Evolutionary conservation across 345 rosid species (phyloP), one percentile per base, ranked within the genome.

Genomic region (Capsella bursapastoris): DNA sequence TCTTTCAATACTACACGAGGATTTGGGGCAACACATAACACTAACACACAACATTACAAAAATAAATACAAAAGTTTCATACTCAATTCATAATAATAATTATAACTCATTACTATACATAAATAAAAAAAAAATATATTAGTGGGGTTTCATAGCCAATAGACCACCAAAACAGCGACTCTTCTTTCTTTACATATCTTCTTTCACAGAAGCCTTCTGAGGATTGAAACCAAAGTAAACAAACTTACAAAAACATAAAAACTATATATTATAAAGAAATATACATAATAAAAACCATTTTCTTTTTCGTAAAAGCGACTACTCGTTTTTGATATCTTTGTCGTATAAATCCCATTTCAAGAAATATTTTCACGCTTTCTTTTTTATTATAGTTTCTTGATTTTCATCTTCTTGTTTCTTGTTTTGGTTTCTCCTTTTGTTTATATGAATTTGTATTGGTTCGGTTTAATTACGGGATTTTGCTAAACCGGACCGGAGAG

Each of bases 111-210:
- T 22, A 4, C 32, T 29, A 29, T 29, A 32, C 11, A 40, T 9
- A 16, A 3, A 32, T 5, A 5, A 4, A 79, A 79, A 77, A 58
- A 66, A 25, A 4, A 29, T 76, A 83, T 69, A 77, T 43, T 80
- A 59, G n/a, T 15, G 76, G 76, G 76, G 70, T 13, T 66, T 62
- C 15, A 64, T 64, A 37, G 12, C 38, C 47, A 57, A 68, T 68
- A 75, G 72, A 75, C 73, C 57, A 75, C 58, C 25, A 57, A 77
- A 77, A 71, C 62, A 77, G 76, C 66, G 80, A 77, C 80, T 64
- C 76, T 70, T 64, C 74, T 75, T 64, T 64, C 64, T 28, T 77
- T 8, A 77, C 72, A 77, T 71, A 77, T 71, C 72, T 50, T 22
- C 72, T 50, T 50, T 32, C 67, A 35, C 31, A 61, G 53, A 12